Evolutionary conservation across 2,329 filamentous ascomycete genomes (phyloP).

Genomic region (Lizonia empirigonia): DNA sequence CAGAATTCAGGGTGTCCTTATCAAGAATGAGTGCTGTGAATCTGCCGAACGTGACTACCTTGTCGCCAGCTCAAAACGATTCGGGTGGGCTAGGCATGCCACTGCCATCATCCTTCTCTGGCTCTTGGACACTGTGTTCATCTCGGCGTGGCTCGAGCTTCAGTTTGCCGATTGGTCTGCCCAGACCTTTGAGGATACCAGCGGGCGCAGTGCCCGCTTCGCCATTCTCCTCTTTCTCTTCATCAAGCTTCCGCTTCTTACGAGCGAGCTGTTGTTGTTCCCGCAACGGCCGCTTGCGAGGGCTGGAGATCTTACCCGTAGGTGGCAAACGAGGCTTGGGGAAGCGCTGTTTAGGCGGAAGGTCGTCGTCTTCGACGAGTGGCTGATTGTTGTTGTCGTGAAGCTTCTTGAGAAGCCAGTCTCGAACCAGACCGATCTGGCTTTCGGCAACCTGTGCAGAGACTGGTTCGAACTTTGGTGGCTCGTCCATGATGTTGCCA

Average conservation of each 20-base stretch:
- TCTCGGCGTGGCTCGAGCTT: slow-evolving; percentile 62
- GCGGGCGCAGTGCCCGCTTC: slow-evolving; percentile 28
- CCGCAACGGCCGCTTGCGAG: slow-evolving; percentile 79
- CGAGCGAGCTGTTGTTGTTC: slow-evolving; percentile 84
- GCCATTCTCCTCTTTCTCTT: slow-evolving; percentile 48
- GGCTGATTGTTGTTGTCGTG: slow-evolving; percentile 82
- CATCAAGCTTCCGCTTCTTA: slow-evolving; percentile 77
- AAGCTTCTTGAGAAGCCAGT: slow-evolving; percentile 89
- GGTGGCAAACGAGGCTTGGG: slow-evolving; percentile 66
- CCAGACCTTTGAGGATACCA: slow-evolving; percentile 43
- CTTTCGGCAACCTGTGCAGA: slow-evolving; percentile 76
- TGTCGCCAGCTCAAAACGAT: slow-evolving; percentile 59
- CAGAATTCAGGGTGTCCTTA: too few relatives aligned
- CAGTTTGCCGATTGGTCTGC: slow-evolving; percentile 63
- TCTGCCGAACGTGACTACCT: background rate
- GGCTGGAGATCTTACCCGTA: slow-evolving; percentile 85
- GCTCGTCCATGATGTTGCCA: slow-evolving; percentile 68
- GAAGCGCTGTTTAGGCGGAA: slow-evolving; percentile 86
- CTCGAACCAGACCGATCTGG: slow-evolving; percentile 85
- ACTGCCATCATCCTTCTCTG: slow-evolving; percentile 70
- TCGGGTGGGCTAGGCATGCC: slow-evolving; percentile 83
- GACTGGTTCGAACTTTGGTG: slow-evolving; percentile 75
- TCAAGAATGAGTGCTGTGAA: background rate
- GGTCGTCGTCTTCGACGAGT: slow-evolving; percentile 90
- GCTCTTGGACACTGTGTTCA: slow-evolving; percentile 64